Evolutionary conservation across 352 stramenopile genomes (phyloP).

Genomic region (Plasmopara muralis): DNA sequence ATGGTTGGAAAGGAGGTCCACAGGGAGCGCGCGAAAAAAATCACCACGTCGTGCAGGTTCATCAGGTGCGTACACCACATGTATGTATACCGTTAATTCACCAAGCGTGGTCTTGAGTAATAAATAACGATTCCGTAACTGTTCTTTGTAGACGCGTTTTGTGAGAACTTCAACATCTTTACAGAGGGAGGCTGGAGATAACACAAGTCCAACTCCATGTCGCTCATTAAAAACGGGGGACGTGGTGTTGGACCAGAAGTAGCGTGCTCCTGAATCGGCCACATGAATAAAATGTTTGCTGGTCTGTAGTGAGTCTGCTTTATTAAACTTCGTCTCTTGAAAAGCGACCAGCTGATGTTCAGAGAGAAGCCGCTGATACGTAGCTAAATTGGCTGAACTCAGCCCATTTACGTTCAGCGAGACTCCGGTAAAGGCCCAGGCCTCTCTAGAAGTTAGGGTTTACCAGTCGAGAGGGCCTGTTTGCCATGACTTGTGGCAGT

Average conservation of each 20-base stretch:
- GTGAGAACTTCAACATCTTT: conserved; percentile 8
- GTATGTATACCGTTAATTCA: not conserved
- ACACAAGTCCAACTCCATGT: conserved; percentile 8
- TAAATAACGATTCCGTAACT: conserved; percentile 13
- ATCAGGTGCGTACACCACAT: conserved; percentile 14
- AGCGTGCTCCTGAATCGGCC: conserved; percentile 12
- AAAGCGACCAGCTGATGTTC: conserved; percentile 10
- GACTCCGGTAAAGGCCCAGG: conserved; percentile 6
- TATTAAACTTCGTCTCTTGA: conserved; percentile 20
- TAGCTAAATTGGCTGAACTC: conserved; percentile 1
- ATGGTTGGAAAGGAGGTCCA: not conserved
- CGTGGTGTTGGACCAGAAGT: conserved; percentile 12
- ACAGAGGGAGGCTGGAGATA: conserved; percentile 11
- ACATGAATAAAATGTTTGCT: conserved; percentile 9
- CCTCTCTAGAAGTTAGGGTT: conserved; percentile 9
- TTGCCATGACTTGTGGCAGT: not conserved
- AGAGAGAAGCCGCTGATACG: conserved; percentile 15
- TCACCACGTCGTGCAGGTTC: not conserved
- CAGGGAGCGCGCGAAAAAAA: no score
- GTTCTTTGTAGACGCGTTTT: conserved; percentile 1
- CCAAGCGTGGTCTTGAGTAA: conserved; percentile 7
- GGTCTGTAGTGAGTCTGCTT: conserved; percentile 11
- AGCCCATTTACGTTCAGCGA: conserved; percentile 22
- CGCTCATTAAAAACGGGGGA: not conserved
- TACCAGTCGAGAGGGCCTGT: not conserved